phyloP scores from a whole-genome alignment of 106 monocot species.

The Triglochin maritima region DNA sequence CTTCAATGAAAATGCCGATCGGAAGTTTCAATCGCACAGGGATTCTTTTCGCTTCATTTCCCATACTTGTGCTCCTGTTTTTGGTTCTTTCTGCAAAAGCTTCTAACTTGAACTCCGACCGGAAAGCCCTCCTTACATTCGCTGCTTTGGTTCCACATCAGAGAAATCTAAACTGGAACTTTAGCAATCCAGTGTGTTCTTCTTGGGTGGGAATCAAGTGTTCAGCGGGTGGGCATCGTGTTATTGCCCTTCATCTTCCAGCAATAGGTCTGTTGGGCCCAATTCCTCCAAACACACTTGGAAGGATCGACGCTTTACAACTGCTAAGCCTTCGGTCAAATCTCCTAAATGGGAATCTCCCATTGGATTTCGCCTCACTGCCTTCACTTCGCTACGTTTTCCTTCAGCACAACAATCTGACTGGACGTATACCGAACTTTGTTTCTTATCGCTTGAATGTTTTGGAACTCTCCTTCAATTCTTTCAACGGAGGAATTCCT shows the following conservation, averaged over 20 bases:
- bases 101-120: conserved; percentile 19
- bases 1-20: too few species aligned
- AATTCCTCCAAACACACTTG: conserved; percentile 65
- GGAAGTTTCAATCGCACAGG: too few species aligned
- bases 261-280: conserved; percentile 61
- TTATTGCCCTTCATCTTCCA: conserved; percentile 50
- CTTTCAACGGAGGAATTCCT: conserved; percentile 55
- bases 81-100: too few species aligned
- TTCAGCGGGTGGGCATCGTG: conserved; percentile 28
- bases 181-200: conserved; percentile 35
- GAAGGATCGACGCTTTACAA: conserved; percentile 58
- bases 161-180: conserved; percentile 67
- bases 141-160: conserved; percentile 60
- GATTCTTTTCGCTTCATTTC: too few species aligned
- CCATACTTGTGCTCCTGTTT: too few species aligned
- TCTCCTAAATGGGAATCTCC: conserved; percentile 38
- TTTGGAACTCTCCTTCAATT: conserved; percentile 75
- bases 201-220: conserved; percentile 77
- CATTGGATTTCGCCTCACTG: conserved; percentile 51
- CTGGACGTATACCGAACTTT: conserved; percentile 44
- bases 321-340: conserved; percentile 75
- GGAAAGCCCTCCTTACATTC: conserved; percentile 67
- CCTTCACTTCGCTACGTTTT: conserved; percentile 63
- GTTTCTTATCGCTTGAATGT: conserved; percentile 39
- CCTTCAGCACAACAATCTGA: conserved; percentile 75